A percentile compares a stretch with the other conserved stretches of the same genome.
phyloP scores from a whole-genome alignment of 1,284 basidiomycete genomes.

The Ustilago xerochloae region DNA sequence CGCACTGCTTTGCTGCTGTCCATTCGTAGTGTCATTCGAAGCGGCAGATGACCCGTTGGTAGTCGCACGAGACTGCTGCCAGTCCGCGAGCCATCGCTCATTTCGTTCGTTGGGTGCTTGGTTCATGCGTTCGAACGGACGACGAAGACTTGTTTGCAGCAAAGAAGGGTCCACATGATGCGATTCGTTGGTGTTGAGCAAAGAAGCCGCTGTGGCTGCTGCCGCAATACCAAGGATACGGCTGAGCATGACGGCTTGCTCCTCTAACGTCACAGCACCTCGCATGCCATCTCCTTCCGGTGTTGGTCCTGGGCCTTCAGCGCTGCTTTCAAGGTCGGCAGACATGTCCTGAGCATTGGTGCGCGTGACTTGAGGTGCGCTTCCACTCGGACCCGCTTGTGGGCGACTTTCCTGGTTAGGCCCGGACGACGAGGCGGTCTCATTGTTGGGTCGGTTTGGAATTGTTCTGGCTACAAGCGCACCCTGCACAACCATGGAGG shows the following conservation, averaged over 20 bases:
- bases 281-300: conserved; percentile 37
- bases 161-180: conserved; percentile 46
- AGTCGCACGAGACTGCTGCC: conserved; percentile 17
- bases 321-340: neutral
- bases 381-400: neutral
- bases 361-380: neutral
- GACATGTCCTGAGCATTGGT: neutral
- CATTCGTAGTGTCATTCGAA: neutral
- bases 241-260: conserved; percentile 65
- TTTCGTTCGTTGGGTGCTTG: conserved; percentile 19
- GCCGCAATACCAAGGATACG: conserved; percentile 63
- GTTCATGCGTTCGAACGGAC: conserved; percentile 36
- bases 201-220: conserved; percentile 64
- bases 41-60: neutral
- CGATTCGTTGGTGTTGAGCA: conserved; percentile 48
- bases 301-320: neutral
- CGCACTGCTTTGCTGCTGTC: neutral
- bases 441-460: conserved; percentile 14
- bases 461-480: conserved; percentile 56
- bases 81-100: conserved; percentile 31
- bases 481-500: conserved; percentile 65
- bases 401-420: neutral
- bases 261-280: conserved; percentile 60
- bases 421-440: neutral
- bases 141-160: conserved; percentile 46